These are phyloP conservation scores for Coemansia nantahalensis DNA, from an alignment of 192 early-diverging fungal genomes.

Conservation along the genomic window DNA sequence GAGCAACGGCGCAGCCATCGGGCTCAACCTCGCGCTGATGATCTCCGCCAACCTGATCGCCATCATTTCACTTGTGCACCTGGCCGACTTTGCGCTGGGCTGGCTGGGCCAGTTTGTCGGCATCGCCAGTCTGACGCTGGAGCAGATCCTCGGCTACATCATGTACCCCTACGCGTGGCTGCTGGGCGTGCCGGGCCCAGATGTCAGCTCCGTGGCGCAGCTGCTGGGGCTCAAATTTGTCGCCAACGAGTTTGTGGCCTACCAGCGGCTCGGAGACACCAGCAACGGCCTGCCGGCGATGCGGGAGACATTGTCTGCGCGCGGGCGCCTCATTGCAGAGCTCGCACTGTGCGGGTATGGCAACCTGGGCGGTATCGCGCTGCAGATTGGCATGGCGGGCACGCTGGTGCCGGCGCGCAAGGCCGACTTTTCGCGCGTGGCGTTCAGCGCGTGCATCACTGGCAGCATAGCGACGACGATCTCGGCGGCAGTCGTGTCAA, in stretches of 20 bases:
- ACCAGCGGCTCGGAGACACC: conserved; percentile 41
- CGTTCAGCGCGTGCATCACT: conserved; percentile 74
- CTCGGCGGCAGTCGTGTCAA: conserved; percentile 78
- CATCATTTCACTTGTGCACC: conserved; percentile 68
- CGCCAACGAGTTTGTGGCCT: conserved; percentile 90
- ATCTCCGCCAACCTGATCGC: conserved; percentile 75
- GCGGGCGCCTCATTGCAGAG: conserved; percentile 57
- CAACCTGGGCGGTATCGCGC: conserved; percentile 80
- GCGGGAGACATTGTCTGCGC: conserved; percentile 42
- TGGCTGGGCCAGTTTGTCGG: conserved; percentile 68
- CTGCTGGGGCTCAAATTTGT: conserved; percentile 74
- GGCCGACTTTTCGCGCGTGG: conserved; percentile 68
- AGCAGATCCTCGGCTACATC: conserved; percentile 72
- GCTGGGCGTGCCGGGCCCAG: conserved; percentile 60
- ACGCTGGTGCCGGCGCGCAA: conserved; percentile 70
- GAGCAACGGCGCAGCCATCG: conserved; percentile 77
- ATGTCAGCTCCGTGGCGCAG: conserved; percentile 59
- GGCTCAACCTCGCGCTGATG: conserved; percentile 72
- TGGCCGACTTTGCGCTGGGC: conserved; percentile 67
- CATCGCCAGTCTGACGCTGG: conserved; percentile 59
- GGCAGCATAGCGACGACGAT: conserved; percentile 79
- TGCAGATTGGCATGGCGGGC: conserved; percentile 74
- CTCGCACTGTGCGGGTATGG: conserved; percentile 89
- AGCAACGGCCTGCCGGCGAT: conserved; percentile 16
- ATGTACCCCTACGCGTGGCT: conserved; percentile 73